phyloP scores from a whole-genome alignment of 345 rosid species.

The Capsella bursapastoris region DNA sequence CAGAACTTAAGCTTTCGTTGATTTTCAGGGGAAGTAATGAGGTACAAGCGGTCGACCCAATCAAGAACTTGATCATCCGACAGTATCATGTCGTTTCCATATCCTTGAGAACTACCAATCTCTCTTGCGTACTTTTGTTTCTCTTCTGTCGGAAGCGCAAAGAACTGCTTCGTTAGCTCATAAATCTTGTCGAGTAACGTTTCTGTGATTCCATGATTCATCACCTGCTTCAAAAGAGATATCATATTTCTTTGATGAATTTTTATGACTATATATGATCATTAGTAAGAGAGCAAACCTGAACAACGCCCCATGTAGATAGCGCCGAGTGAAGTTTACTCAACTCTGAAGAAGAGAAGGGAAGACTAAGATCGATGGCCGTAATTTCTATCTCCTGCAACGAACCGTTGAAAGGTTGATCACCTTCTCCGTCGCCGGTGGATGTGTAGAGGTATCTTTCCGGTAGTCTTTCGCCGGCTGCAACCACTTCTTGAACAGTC shows the following conservation, averaged over 20 bases:
- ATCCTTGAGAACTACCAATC: conserved; percentile 60
- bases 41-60: conserved; percentile 72
- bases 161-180: conserved; percentile 55
- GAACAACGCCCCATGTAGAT: conserved; percentile 67
- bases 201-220: conserved; percentile 65
- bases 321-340: conserved; percentile 61
- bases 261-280: too few species aligned
- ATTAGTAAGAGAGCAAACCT: conserved; percentile 46
- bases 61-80: conserved; percentile 66
- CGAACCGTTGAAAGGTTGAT: conserved; percentile 37
- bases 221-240: conserved; percentile 45
- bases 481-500: conserved; percentile 55
- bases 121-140: conserved; percentile 60
- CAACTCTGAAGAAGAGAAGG: conserved; percentile 56
- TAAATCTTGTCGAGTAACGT: conserved; percentile 55
- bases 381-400: conserved; percentile 54
- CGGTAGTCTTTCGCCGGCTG: conserved; percentile 46
- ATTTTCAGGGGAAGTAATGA: conserved; percentile 55
- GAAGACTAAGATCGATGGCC: conserved; percentile 56
- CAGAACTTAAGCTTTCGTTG: conserved; percentile 52
- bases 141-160: conserved; percentile 59
- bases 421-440: conserved; percentile 21
- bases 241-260: too few species aligned
- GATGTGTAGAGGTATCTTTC: conserved; percentile 49
- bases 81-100: conserved; percentile 69